Base-by-base conservation (phyloP, 2,329 filamentous ascomycete species). In the Pezicula carpinea region DNA sequence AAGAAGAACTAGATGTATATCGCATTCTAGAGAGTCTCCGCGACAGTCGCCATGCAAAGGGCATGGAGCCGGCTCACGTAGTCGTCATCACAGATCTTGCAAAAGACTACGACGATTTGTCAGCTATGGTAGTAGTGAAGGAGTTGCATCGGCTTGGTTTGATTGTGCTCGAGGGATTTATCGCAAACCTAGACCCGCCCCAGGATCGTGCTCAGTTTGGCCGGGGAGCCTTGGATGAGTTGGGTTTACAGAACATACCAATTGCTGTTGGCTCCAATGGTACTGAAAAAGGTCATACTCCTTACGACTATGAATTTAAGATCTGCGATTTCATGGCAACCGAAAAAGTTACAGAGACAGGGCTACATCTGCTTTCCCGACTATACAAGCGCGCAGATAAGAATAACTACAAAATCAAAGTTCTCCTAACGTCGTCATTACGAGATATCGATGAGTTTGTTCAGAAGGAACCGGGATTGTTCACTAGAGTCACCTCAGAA, bases 41-140 rank as follows among this genome's bases (percentile, higher is more conserved):
- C 4, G 35, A 43, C 6, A 29, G 43, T 14, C 43, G 50, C 13
- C 18, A 47, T 19, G 18, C 10, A 26, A 40, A 35, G 36, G 23
- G 15, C 33, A 13, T 34, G 6, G 29, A 23, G 8, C 47, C 43
- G 13, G 57, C 60, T 11, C 52, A 49, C 3, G 45, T 62, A 6
- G 40, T 58, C 10, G 54, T 56, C 10, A 58, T 62, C 21, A 60
- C 58, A 5, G 60, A 63, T 49, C 47, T 62, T 7, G 57, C 52
- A 2, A 63, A 62, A 39, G 60, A 63, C 35, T 58, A 55, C 39
- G 60, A 63, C 29, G 60, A 63, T 44, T 36, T 63, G 11, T 47
- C 55, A 11, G 59, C 60, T 14, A 51, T 60, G 55, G 44, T 61
- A 3, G 22, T 59, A 33, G 44, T 63, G 8, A 58, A 56, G 32